phyloP scores from a whole-genome alignment of 192 early-diverging fungal genomes.

The Coemansia sp. region DNA sequence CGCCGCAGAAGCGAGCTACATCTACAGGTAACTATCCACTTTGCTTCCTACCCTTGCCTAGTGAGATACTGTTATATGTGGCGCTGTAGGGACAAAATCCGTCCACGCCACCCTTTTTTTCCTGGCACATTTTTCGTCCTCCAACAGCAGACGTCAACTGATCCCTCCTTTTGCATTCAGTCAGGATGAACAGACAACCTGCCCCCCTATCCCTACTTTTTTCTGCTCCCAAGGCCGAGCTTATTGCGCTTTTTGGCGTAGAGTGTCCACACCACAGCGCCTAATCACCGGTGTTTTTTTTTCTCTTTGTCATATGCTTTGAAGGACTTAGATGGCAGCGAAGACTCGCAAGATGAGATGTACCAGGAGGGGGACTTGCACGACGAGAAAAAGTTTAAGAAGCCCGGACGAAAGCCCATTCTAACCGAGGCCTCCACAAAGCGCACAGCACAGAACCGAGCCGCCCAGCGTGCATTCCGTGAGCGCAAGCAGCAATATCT shows the following conservation, averaged over 20 bases:
- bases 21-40: conserved; percentile 14
- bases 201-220: conserved; percentile 1
- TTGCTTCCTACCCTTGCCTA: neutral
- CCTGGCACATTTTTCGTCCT: neutral
- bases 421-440: conserved; percentile 59
- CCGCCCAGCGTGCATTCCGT: conserved; percentile 87
- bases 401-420: conserved; percentile 64
- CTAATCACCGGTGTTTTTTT: neutral
- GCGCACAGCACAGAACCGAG: conserved; percentile 86
- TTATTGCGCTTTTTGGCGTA: neutral
- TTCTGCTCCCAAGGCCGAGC: neutral
- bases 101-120: neutral
- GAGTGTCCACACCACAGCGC: neutral
- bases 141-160: neutral
- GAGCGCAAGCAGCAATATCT: conserved; percentile 83
- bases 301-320: neutral
- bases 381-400: conserved; percentile 55
- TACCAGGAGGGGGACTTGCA: conserved; percentile 54
- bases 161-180: neutral
- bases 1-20: conserved; percentile 29
- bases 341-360: conserved; percentile 47
- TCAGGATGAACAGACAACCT: neutral
- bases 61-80: neutral
- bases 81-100: neutral
- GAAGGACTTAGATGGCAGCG: conserved; percentile 20